A percentile compares a stretch with the other conserved stretches of the same genome.
Evolutionary conservation across 768 basidiomycete species (phyloP).

Genomic region (Lyophyllum decastes): DNA sequence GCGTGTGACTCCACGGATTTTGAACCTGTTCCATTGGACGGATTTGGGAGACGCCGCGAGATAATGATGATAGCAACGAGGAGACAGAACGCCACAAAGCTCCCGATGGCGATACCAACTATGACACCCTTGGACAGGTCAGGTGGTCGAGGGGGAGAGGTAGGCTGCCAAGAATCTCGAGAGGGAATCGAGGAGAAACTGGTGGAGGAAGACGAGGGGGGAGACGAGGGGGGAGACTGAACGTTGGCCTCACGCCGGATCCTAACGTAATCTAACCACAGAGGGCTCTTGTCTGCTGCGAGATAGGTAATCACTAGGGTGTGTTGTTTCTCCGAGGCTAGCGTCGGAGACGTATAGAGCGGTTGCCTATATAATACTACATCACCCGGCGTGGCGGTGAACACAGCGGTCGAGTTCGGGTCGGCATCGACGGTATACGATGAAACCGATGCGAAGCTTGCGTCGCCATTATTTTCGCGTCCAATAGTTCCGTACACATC

Average conservation of each 20-base stretch:
- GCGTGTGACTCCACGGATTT: not conserved
- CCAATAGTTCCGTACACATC: constrained; percentile 16
- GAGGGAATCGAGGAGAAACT: not conserved
- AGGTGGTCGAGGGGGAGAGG: not conserved
- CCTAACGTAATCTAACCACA: constrained; percentile 9
- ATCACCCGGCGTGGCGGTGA: not conserved
- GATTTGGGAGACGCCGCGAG: not conserved
- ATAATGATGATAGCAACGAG: constrained; percentile 4
- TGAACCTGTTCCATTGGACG: not conserved
- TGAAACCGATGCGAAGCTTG: constrained; percentile 5
- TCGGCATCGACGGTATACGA: constrained; percentile 7
- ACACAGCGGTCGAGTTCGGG: not conserved
- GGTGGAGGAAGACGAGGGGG: no score
- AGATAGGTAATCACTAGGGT: constrained; percentile 1
- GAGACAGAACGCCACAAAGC: constrained; percentile 1
- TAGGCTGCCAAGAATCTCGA: not conserved
- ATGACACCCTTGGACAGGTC: constrained; percentile 2
- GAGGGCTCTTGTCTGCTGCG: not conserved
- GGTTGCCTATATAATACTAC: not conserved
- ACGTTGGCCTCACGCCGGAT: not conserved
- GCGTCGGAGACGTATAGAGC: not conserved
- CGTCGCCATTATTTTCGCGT: not conserved
- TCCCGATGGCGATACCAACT: constrained; percentile 6
- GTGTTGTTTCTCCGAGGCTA: constrained; percentile 2
- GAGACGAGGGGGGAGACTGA: not conserved